These are phyloP conservation scores for Rubroboletus pulcherrimus DNA, from an alignment of 768 basidiomycete genomes.

Conservation along the genomic window DNA sequence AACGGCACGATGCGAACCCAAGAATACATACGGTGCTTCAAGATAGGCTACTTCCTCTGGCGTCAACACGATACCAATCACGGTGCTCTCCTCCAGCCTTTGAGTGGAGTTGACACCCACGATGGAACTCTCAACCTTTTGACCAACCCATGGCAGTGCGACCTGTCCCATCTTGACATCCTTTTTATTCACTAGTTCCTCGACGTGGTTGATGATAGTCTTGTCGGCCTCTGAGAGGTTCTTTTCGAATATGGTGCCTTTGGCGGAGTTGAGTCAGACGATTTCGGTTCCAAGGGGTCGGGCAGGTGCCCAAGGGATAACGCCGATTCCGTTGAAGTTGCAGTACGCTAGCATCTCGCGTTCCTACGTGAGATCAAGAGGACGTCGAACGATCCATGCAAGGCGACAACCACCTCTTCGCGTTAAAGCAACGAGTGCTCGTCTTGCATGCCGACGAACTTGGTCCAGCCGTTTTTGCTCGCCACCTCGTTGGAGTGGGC, in stretches of 20 bases:
- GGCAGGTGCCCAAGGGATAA: slow-evolving; percentile 49
- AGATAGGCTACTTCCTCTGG: slow-evolving; percentile 26
- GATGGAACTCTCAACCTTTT: slow-evolving; percentile 44
- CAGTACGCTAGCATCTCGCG: slow-evolving; percentile 45
- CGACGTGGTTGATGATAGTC: slow-evolving; percentile 38
- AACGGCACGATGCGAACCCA: neutral
- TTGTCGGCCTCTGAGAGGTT: slow-evolving; percentile 28
- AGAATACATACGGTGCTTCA: slow-evolving; percentile 22
- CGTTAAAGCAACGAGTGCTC: slow-evolving; percentile 52
- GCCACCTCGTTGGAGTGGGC: slow-evolving; percentile 42
- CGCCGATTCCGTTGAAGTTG: slow-evolving; percentile 46
- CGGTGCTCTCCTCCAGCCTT: neutral
- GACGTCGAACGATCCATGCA: neutral
- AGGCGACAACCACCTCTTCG: slow-evolving; percentile 36
- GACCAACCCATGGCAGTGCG: slow-evolving; percentile 37
- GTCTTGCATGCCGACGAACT: slow-evolving; percentile 53
- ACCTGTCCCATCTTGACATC: neutral
- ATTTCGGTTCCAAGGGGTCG: slow-evolving; percentile 33
- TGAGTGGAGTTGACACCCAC: slow-evolving; percentile 34
- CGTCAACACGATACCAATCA: slow-evolving; percentile 11
- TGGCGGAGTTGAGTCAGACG: slow-evolving; percentile 6
- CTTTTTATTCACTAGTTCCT: slow-evolving; percentile 34
- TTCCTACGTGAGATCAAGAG: slow-evolving; percentile 30
- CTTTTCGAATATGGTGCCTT: slow-evolving; percentile 25
- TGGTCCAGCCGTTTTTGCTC: slow-evolving; percentile 43